Evolutionary conservation across 257 asterid species (phyloP).

Genomic region (Gentiana dahurica): DNA sequence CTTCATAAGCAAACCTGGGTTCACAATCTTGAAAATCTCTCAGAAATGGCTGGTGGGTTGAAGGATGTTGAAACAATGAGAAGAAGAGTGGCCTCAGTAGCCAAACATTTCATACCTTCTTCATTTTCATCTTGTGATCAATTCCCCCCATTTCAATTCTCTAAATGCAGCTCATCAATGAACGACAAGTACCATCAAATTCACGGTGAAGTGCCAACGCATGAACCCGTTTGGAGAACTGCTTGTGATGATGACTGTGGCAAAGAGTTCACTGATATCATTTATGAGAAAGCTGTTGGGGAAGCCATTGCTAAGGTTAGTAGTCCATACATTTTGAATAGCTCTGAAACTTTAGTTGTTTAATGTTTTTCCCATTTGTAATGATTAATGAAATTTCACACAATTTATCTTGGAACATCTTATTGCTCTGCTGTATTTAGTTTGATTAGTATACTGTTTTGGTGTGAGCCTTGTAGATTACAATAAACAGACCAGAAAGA

Average conservation of each 20-base stretch:
- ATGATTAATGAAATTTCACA: no score
- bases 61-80: slow-evolving; percentile 26
- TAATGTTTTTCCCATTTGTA: no score
- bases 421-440: not conserved
- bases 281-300: slow-evolving; percentile 76
- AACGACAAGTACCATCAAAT: slow-evolving; percentile 60
- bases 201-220: slow-evolving; percentile 68
- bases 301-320: slow-evolving; percentile 90
- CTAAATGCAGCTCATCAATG: slow-evolving; percentile 47
- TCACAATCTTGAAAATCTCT: not conserved
- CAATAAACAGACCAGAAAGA: slow-evolving; percentile 88
- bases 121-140: slow-evolving; percentile 14
- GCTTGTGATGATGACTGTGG: slow-evolving; percentile 51
- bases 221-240: slow-evolving; percentile 54
- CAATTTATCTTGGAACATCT: no score
- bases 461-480: slow-evolving; percentile 33
- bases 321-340: not conserved
- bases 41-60: slow-evolving; percentile 29
- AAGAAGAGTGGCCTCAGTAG: slow-evolving; percentile 49
- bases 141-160: slow-evolving; percentile 13
- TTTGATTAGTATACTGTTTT: not conserved
- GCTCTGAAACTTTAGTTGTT: no score
- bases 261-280: slow-evolving; percentile 61
- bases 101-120: slow-evolving; percentile 54
- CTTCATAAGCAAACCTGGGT: not conserved